These are phyloP conservation scores for Cyberlindnera galapagoensis DNA, from an alignment of 805 yeast genomes.

Conservation along the genomic window DNA sequence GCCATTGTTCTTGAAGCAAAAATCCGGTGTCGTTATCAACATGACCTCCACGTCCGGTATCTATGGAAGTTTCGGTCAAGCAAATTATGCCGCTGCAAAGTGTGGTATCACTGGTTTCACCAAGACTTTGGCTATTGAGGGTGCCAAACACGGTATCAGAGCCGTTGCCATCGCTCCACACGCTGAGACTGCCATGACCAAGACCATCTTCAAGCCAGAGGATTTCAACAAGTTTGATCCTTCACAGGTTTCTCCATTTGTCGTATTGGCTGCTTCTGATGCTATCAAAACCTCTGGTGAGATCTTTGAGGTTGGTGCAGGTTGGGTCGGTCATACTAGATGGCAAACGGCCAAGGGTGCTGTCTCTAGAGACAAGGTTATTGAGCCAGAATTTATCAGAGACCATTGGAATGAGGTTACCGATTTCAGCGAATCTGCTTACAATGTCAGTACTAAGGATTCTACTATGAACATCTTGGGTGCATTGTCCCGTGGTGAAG, in stretches of 20 bases:
- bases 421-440: constrained; percentile 51
- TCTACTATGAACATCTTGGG: constrained; percentile 73
- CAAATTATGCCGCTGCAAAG: constrained; percentile 93
- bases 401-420: constrained; percentile 61
- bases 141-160: constrained; percentile 66
- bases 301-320: constrained; percentile 90
- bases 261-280: constrained; percentile 73
- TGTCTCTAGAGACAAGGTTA: constrained; percentile 39
- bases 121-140: constrained; percentile 85
- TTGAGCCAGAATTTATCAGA: constrained; percentile 63
- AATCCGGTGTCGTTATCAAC: constrained; percentile 76
- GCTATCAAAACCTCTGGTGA: constrained; percentile 67
- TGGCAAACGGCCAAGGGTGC: constrained; percentile 92
- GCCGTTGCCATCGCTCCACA: constrained; percentile 92
- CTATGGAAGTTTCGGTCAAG: constrained; percentile 96
- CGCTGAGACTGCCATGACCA: constrained; percentile 97
- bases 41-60: constrained; percentile 95
- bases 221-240: constrained; percentile 84
- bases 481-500: constrained; percentile 41
- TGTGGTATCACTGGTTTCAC: constrained; percentile 82
- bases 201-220: constrained; percentile 71
- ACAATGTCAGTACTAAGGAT: constrained; percentile 61
- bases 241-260: constrained; percentile 83
- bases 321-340: constrained; percentile 92
- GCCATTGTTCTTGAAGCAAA: constrained; percentile 80